Percentiles rank a stretch among this genome's conserved stretches.
These are phyloP conservation scores for Colletotrichum echinochloae DNA, from an alignment of 2,329 filamentous ascomycete genomes.

Conservation along the genomic window DNA sequence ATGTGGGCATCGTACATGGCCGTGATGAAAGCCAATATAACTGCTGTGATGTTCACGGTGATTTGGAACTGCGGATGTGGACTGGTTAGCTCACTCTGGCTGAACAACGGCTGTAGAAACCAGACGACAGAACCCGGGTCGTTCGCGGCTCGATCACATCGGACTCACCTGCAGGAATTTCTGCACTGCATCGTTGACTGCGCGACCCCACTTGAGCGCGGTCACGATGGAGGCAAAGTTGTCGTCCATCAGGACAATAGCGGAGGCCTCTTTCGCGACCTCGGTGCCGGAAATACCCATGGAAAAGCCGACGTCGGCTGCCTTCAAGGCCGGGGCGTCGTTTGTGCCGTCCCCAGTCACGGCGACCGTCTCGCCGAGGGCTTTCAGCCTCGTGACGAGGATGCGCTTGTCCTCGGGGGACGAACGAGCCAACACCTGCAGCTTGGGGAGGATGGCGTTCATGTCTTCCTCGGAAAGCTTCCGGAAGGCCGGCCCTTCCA, in stretches of 20 bases:
- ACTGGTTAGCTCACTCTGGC: constrained; percentile 1
- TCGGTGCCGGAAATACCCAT: constrained; percentile 76
- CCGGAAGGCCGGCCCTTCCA: constrained; percentile 67
- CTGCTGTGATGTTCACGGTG: constrained; percentile 73
- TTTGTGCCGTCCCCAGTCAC: constrained; percentile 76
- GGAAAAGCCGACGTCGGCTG: constrained; percentile 76
- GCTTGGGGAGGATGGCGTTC: constrained; percentile 66
- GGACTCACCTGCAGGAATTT: constrained; percentile 69
- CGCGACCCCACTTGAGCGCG: constrained; percentile 70
- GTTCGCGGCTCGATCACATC: constrained; percentile 41
- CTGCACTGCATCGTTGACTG: constrained; percentile 73
- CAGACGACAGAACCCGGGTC: background rate
- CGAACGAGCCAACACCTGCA: constrained; percentile 76
- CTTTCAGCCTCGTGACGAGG: constrained; percentile 72
- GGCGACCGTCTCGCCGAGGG: constrained; percentile 74
- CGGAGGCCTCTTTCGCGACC: constrained; percentile 71
- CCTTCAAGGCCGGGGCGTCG: constrained; percentile 73
- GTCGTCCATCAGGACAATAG: constrained; percentile 72
- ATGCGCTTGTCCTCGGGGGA: constrained; percentile 77
- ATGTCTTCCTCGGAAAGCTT: constrained; percentile 61
- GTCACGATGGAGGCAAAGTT: constrained; percentile 73
- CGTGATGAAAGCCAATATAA: constrained; percentile 69
- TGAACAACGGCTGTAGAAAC: too few relatives aligned
- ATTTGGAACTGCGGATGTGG: constrained; percentile 62
- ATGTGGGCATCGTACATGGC: constrained; percentile 63